Conservation (phyloP, 495 filamentous ascomycete genomes). For the Neurospora sp. region DNA sequence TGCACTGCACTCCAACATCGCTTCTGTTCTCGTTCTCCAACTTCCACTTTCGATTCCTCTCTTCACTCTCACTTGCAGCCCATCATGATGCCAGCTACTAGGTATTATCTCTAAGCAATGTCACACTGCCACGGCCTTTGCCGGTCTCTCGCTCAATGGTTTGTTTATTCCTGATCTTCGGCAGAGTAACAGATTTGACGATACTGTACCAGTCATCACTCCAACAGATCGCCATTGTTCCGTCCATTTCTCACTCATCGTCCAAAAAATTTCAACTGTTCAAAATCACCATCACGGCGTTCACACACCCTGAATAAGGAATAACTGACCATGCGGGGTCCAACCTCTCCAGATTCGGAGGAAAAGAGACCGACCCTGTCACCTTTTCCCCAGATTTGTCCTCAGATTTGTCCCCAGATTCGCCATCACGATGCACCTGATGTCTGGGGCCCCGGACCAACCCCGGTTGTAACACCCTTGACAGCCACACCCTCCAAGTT, state of each 20-base stretch:
- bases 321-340: background rate
- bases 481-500: background rate
- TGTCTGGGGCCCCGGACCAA: background rate
- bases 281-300: background rate
- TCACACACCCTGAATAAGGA: background rate
- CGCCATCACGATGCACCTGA: background rate
- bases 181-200: background rate
- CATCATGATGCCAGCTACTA: background rate
- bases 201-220: background rate
- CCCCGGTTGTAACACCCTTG: background rate
- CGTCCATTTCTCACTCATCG: background rate
- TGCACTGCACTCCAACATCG: background rate
- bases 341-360: background rate
- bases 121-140: background rate
- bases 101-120: background rate
- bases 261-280: no score
- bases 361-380: background rate
- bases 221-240: background rate
- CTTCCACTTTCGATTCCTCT: background rate
- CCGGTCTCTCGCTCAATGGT: background rate
- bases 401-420: background rate
- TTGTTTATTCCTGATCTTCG: background rate
- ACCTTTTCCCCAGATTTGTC: background rate
- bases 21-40: background rate
- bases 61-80: background rate